Percentiles rank a stretch among this genome's conserved stretches.
Evolutionary conservation across 306 rosid genomes (phyloP).

Genomic region (Boehmeria nivea): DNA sequence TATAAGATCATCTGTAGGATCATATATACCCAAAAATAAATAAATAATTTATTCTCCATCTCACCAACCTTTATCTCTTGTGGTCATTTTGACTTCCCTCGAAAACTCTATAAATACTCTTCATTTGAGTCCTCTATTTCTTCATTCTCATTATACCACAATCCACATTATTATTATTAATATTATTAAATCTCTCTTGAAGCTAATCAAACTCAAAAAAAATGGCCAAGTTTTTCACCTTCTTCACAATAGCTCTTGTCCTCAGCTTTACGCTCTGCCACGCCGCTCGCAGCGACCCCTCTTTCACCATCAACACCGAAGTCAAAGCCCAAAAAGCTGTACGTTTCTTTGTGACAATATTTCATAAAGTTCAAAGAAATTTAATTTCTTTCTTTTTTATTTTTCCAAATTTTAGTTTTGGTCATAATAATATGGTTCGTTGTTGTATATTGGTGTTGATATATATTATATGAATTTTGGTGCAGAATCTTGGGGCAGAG

Average conservation of each 20-base stretch:
- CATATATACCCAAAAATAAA: not conserved
- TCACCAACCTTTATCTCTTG: not conserved
- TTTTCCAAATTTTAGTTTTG: too few relatives aligned
- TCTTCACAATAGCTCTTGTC: conserved; percentile 48
- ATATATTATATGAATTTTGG: too few relatives aligned
- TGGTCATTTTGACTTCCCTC: not conserved
- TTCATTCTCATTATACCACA: not conserved
- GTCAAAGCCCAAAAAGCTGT: conserved; percentile 25
- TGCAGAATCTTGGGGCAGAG: conserved; percentile 21
- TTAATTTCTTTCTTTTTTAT: too few relatives aligned
- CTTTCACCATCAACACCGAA: not conserved
- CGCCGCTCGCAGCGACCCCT: conserved; percentile 34
- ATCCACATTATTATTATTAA: not conserved
- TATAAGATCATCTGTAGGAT: not conserved
- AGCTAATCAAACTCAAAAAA: not conserved
- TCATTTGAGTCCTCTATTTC: not conserved
- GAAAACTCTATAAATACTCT: not conserved
- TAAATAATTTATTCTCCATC: not conserved
- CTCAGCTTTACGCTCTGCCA: conserved; percentile 36
- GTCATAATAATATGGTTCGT: too few relatives aligned
- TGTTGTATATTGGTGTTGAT: too few relatives aligned
- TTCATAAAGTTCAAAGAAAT: too few relatives aligned
- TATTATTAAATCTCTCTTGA: not conserved
- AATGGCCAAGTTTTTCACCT: conserved; percentile 39
- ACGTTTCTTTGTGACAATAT: conserved; percentile 2